Evolutionary conservation across 106 monocot genomes (phyloP).

Genomic region (Posidonia australis): DNA sequence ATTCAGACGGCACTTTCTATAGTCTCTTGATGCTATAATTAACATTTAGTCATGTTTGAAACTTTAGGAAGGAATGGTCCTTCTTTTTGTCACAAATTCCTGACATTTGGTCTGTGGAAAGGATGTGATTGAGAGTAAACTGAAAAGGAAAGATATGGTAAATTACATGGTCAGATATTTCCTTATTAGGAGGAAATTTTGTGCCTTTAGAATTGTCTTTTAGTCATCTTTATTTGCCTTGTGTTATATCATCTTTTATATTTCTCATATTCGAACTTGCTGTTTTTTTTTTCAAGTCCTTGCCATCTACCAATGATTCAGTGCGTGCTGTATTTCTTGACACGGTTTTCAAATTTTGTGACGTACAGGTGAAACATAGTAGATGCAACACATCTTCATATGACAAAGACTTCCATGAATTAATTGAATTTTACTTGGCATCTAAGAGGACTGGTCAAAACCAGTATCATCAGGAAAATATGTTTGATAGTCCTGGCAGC

Average conservation of each 20-base stretch:
- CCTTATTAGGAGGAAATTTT: background rate
- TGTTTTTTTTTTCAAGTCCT: too few relatives aligned
- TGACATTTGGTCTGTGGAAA: too few relatives aligned
- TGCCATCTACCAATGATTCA: background rate
- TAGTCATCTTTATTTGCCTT: too few relatives aligned
- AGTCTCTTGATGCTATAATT: too few relatives aligned
- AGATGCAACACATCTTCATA: constrained; percentile 51
- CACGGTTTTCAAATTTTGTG: background rate
- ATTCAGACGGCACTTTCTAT: too few relatives aligned
- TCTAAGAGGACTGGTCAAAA: constrained; percentile 19
- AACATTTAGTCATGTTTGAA: too few relatives aligned
- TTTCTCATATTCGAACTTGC: too few relatives aligned
- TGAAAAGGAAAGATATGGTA: background rate
- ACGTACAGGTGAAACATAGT: constrained; percentile 77
- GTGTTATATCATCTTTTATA: too few relatives aligned
- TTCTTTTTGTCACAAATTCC: too few relatives aligned
- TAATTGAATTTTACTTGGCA: constrained; percentile 44
- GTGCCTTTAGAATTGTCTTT: too few relatives aligned
- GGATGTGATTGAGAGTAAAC: too few relatives aligned
- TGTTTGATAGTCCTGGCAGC: constrained; percentile 13
- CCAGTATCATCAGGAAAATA: constrained; percentile 10
- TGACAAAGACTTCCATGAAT: constrained; percentile 52
- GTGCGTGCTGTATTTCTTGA: background rate
- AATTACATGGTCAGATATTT: background rate
- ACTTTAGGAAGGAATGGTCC: too few relatives aligned